Evolutionary conservation across 2,329 filamentous ascomycete genomes (phyloP).

Genomic region (Cadophora malorum): DNA sequence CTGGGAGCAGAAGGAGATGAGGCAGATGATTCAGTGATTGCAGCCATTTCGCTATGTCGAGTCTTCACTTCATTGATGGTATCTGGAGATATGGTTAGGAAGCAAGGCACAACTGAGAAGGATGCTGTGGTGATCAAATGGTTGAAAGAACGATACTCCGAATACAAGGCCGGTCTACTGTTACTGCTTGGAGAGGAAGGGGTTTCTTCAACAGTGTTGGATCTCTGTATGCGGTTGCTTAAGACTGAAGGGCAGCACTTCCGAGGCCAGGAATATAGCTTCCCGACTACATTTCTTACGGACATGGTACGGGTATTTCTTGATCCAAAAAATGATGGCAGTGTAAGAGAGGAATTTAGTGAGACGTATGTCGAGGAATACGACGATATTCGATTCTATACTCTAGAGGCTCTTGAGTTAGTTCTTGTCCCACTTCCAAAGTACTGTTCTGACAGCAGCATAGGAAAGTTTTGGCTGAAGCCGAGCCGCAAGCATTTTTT

Average conservation of each 20-base stretch:
- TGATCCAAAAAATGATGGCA: constrained; percentile 59
- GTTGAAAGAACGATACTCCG: constrained; percentile 76
- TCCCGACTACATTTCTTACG: constrained; percentile 71
- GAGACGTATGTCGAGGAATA: constrained; percentile 80
- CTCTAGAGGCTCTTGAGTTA: constrained; percentile 76
- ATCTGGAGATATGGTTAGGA: constrained; percentile 71
- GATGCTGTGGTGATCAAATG: constrained; percentile 77
- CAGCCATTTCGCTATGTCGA: constrained; percentile 82
- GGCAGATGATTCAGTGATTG: constrained; percentile 65
- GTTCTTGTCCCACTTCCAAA: constrained; percentile 44
- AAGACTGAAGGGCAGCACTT: constrained; percentile 77
- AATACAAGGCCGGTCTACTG: constrained; percentile 71
- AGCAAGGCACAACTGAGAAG: constrained; percentile 71
- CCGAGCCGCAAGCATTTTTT: constrained; percentile 48
- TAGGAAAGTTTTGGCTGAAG: constrained; percentile 47
- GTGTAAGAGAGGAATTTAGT: constrained; percentile 73
- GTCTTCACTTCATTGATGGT: constrained; percentile 84
- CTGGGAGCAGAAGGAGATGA: constrained; percentile 57
- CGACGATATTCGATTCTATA: constrained; percentile 85
- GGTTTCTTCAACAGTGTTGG: constrained; percentile 74
- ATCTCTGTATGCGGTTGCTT: constrained; percentile 81
- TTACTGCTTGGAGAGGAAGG: constrained; percentile 65
- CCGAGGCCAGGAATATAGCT: constrained; percentile 68
- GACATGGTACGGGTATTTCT: constrained; percentile 70
- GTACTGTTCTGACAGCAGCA: constrained; percentile 26